These are phyloP conservation scores for Salvia sclarea DNA, from an alignment of 305 asterid species.

Conservation along the genomic window DNA sequence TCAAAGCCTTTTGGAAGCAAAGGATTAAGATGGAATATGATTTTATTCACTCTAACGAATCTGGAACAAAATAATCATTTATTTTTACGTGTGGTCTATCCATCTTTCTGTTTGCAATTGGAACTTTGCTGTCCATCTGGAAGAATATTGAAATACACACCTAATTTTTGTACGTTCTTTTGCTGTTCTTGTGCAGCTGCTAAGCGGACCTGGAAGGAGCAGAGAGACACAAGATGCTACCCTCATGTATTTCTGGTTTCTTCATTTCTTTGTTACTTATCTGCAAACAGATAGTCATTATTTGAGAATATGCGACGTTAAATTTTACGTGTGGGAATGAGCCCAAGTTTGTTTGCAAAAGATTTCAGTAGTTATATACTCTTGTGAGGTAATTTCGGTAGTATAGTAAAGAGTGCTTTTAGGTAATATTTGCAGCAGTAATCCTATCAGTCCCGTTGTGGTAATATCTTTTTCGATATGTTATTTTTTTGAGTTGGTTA, in stretches of 20 bases:
- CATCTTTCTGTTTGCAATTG: not conserved
- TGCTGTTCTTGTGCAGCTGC: conserved; percentile 26
- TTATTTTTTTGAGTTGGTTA: not conserved
- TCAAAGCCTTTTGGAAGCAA: not conserved
- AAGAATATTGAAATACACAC: not conserved
- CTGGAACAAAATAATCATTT: not conserved
- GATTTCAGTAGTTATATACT: not conserved
- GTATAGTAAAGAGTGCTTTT: not conserved
- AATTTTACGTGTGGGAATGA: not conserved
- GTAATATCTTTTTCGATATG: too few species aligned
- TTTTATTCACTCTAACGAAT: not conserved
- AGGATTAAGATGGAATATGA: not conserved
- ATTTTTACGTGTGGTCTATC: not conserved
- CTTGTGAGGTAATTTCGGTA: too few species aligned
- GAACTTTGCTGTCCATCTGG: not conserved
- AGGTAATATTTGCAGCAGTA: not conserved
- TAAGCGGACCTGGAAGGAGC: conserved; percentile 25
- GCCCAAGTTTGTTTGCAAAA: not conserved
- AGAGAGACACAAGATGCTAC: conserved; percentile 17
- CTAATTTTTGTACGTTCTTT: conserved; percentile 1
- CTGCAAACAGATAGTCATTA: not conserved
- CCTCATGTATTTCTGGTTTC: conserved; percentile 19
- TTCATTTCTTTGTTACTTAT: conserved; percentile 22
- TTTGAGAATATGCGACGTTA: not conserved
- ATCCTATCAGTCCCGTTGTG: too few species aligned